phyloP scores from a whole-genome alignment of 768 basidiomycete genomes.

The Leccinellum rugosiceps region DNA sequence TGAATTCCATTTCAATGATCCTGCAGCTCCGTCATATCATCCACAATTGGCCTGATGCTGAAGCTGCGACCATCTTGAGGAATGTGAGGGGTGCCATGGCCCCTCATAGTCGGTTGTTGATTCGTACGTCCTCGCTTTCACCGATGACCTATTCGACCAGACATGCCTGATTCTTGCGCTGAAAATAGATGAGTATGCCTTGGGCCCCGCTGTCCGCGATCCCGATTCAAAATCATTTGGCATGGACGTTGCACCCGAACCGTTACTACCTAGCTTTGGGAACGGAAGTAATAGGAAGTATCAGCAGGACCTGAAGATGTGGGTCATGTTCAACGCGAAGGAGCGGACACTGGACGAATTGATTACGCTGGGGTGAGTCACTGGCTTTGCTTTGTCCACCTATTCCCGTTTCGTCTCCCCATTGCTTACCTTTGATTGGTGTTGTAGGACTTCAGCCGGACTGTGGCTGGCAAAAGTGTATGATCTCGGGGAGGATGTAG shows the following conservation, averaged over 20 bases:
- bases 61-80: conserved; percentile 30
- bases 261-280: conserved; percentile 47
- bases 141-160: neutral
- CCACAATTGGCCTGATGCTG: conserved; percentile 37
- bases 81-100: conserved; percentile 29
- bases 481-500: neutral
- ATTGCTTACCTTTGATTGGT: neutral
- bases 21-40: conserved; percentile 26
- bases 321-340: conserved; percentile 38
- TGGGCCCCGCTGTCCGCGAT: conserved; percentile 11
- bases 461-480: conserved; percentile 21
- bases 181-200: conserved; percentile 21
- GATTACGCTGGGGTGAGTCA: conserved; percentile 31
- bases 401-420: neutral
- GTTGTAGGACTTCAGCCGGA: conserved; percentile 15
- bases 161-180: neutral
- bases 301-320: conserved; percentile 46
- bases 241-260: conserved; percentile 38
- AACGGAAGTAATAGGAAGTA: conserved; percentile 40
- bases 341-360: conserved; percentile 44
- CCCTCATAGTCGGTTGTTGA: conserved; percentile 29
- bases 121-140: conserved; percentile 24
- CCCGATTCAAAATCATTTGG: conserved; percentile 3
- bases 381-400: neutral
- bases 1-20: neutral